Base-by-base conservation (phyloP, 306 rosid species). In the Fragaria nilgerrensis region DNA sequence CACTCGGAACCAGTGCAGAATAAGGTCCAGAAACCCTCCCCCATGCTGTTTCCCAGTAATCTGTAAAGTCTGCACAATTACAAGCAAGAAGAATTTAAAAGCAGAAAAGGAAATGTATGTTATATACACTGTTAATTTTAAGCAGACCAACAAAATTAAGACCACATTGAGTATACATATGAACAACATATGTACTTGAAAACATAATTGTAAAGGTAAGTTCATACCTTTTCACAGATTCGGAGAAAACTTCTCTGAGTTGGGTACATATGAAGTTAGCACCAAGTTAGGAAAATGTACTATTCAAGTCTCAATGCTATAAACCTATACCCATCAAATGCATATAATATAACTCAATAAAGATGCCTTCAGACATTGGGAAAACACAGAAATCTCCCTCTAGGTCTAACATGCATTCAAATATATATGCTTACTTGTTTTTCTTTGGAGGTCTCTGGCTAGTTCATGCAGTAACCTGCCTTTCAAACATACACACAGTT, bases 1-100 rank as follows among this genome's bases (percentile, higher is more conserved):
- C 77, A 69, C 75, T 34, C 76, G 1, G 66, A 44, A 61, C 25
- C 39, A 20, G 20, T 69, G 63, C 80, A 82, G 68, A 75, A 44
- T 27, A 32, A 15, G 50, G 62, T 36, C 78, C 74, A 78, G 39
- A 69, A 13, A 69, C 32, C 70, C 47, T 41, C 34, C 34, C 34
- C 68, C 77, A 63, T 63, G 68, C n/a, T 6, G 25, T 48, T 29
- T 17, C 2, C 53, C 29, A 15, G 72, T 62, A 67, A 36, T 19
- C 7, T 52, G 5, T 19, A 75, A 17, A 49, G 37, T 32, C 34
- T 77, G 58, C 48, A 48, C 23, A n/a, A 41, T 41, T 56, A 15
- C 55, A 63, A 50, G 64, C 4, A 15, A 44, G 32, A 36, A 70
- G 9, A 56, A 19, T 29, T 47, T 23, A 20, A 55, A 39, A 23